Base-by-base conservation (phyloP, 2,329 filamentous ascomycete genomes). In the Berkeleyomyces rouxiae region DNA sequence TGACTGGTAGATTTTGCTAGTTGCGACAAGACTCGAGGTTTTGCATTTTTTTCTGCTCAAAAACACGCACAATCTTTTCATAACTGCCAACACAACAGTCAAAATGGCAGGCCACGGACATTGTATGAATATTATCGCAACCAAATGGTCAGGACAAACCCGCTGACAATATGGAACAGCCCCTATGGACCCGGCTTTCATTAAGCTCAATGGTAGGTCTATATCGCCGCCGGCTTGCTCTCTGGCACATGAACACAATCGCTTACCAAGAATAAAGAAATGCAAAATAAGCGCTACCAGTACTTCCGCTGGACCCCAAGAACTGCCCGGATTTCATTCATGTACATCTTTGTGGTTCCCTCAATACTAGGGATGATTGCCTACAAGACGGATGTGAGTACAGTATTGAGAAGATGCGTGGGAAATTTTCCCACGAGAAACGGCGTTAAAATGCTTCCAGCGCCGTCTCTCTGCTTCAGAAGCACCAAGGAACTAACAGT, bases 301-400 rank as follows among this genome's bases (percentile, higher is more conserved):
- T 96, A 89, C 82, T 99, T 97, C 82, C 83, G 90, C 74, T 97
- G 90, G 89, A 97, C 87, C 43, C 82, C 84, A 61, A 81, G 87
- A 70, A 95, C 90, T 55, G 90, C 89, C 39, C 84, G 82, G 76
- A 74, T 96, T 70, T 85, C 86, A 3, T 83, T 96, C 71, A 78
- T 86, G 67, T 96, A 92, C 74, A 81, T 87, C 64, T 76, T 84
- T 42, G 76, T 85, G 61, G 81, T 96, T 51, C 93, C 93, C 6
- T 74, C 76, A 47, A 77, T 87, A 63, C 69, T 95, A 9, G 84
- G 84, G 57, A 84, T 85, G 71, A 71, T 88, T 63, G 89, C 83
- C 64, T 95, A 88, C 73, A 83, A 82, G 71, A 91, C 86, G 66
- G 92, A 97, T 70, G 93, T 97, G 76, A 83, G 90, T 83, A 47